Evolutionary conservation across 768 basidiomycete genomes (phyloP).

Genomic region (Phylloporus rhodoxanthus): DNA sequence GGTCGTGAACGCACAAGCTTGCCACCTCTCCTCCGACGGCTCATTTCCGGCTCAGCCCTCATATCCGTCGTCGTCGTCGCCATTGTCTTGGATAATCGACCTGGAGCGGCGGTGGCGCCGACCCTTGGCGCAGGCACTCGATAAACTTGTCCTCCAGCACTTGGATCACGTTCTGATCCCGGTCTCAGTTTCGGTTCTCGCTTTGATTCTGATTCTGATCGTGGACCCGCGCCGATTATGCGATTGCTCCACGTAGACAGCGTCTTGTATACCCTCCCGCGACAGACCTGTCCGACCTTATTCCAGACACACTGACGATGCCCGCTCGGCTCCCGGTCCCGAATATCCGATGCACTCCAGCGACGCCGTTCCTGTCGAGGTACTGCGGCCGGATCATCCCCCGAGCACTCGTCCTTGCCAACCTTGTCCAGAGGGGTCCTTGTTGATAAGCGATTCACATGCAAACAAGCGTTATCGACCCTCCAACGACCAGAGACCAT

Average conservation of each 20-base stretch:
- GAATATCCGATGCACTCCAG: background rate
- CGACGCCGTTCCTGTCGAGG: background rate
- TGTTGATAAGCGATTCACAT: background rate
- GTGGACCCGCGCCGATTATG: background rate
- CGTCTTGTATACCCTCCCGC: slow-evolving; percentile 2
- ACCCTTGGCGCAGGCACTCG: slow-evolving; percentile 7
- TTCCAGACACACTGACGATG: background rate
- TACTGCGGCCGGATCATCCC: slow-evolving; percentile 16
- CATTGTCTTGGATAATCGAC: background rate
- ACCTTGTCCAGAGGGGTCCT: background rate
- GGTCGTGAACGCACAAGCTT: background rate
- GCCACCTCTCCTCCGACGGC: background rate
- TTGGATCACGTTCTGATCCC: background rate
- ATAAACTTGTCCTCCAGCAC: background rate
- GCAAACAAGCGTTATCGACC: background rate
- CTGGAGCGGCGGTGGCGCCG: slow-evolving; percentile 15
- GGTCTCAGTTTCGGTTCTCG: background rate
- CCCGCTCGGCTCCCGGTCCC: background rate
- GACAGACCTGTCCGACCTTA: slow-evolving; percentile 3
- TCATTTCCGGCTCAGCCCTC: background rate
- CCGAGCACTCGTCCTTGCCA: background rate
- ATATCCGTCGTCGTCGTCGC: background rate
- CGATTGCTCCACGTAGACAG: slow-evolving; percentile 12
- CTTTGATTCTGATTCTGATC: background rate
- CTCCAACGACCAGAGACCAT: background rate